Evolutionary conservation across 768 basidiomycete species (phyloP).

Genomic region (Cystofilobasidium macerans): DNA sequence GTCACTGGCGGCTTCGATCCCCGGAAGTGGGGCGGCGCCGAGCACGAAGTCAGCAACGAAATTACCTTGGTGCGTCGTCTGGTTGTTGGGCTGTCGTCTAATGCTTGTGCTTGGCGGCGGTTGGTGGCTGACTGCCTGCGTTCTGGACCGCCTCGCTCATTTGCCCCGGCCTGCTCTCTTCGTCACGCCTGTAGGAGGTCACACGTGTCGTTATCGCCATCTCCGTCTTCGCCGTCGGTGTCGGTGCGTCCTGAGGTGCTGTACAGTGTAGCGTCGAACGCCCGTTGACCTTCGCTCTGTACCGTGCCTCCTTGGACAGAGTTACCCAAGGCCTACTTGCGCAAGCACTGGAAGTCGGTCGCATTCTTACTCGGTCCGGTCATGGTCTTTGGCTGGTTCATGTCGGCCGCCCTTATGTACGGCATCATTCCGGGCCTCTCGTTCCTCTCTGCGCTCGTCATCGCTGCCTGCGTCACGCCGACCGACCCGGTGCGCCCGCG

Average conservation of each 20-base stretch:
- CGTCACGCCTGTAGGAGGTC: slow-evolving; percentile 46
- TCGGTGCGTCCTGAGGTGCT: slow-evolving; percentile 41
- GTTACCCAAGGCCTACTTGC: slow-evolving; percentile 75
- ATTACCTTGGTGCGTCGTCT: slow-evolving; percentile 52
- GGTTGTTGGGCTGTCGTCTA: no score
- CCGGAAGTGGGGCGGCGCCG: slow-evolving; percentile 27
- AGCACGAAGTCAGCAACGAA: slow-evolving; percentile 45
- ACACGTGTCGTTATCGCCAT: slow-evolving; percentile 89
- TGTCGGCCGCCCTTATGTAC: slow-evolving; percentile 75
- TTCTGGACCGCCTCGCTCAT: background rate
- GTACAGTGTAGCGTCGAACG: background rate
- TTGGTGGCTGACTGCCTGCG: background rate
- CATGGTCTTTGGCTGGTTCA: slow-evolving; percentile 74
- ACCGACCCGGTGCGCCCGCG: slow-evolving; percentile 55
- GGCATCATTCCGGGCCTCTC: slow-evolving; percentile 77
- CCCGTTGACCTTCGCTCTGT: background rate
- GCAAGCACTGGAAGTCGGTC: slow-evolving; percentile 81
- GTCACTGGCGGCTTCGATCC: slow-evolving; percentile 33
- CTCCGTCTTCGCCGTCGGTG: slow-evolving; percentile 94
- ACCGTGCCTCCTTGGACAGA: slow-evolving; percentile 38
- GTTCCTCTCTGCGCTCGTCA: slow-evolving; percentile 77
- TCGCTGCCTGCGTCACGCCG: slow-evolving; percentile 53
- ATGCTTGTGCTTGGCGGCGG: background rate
- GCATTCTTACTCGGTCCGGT: slow-evolving; percentile 57
- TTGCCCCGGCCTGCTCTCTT: background rate